A percentile compares a stretch with the other conserved stretches of the same genome.
phyloP scores from a whole-genome alignment of 177 flowering plant genomes.

The Vitis hybrid region DNA sequence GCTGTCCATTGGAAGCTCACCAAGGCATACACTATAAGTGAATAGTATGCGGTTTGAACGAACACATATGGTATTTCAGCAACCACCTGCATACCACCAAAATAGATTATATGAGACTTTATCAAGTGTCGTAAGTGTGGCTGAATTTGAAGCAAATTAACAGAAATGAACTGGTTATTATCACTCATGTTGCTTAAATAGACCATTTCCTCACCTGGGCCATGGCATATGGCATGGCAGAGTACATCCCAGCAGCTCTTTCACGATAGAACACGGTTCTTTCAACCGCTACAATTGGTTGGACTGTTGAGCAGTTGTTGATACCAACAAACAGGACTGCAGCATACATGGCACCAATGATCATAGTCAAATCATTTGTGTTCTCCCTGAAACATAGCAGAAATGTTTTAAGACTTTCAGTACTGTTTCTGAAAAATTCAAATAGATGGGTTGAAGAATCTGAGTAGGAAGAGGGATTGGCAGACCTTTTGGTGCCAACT shows the following conservation, averaged over 20 bases:
- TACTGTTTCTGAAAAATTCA: background rate
- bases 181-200: too few relatives aligned
- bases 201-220: slow-evolving; percentile 52
- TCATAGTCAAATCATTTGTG: slow-evolving; percentile 38
- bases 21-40: slow-evolving; percentile 74
- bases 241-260: slow-evolving; percentile 85
- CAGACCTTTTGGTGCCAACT: slow-evolving; percentile 50
- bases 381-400: slow-evolving; percentile 40
- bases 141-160: too few relatives aligned
- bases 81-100: slow-evolving; percentile 49
- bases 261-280: slow-evolving; percentile 78
- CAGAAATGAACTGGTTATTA: too few relatives aligned
- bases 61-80: slow-evolving; percentile 73
- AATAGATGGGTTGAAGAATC: too few relatives aligned
- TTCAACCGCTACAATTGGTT: slow-evolving; percentile 67
- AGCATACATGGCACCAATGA: slow-evolving; percentile 73
- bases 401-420: too few relatives aligned
- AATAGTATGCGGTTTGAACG: slow-evolving; percentile 55
- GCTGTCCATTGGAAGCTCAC: slow-evolving; percentile 75
- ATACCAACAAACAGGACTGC: slow-evolving; percentile 65
- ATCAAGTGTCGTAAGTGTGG: too few relatives aligned
- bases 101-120: too few relatives aligned
- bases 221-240: slow-evolving; percentile 74
- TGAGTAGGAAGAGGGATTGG: background rate
- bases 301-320: slow-evolving; percentile 62